Evolutionary conservation across 2,329 filamentous ascomycete species (phyloP).

Genomic region (Fusarium gaditjirri): DNA sequence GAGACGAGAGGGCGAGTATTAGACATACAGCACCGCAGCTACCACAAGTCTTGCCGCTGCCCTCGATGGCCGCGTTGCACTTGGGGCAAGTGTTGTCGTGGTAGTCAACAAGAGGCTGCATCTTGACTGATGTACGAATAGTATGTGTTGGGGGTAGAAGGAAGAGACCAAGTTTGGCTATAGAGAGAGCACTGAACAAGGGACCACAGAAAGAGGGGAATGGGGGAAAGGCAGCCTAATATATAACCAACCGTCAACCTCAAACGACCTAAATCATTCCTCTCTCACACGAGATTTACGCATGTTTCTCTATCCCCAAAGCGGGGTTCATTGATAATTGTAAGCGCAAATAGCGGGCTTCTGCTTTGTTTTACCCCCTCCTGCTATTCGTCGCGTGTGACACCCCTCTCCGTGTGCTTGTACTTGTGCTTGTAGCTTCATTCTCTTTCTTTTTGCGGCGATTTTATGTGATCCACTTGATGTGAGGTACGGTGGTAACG

Average conservation of each 20-base stretch:
- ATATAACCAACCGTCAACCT: constrained; percentile 12
- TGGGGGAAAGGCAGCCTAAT: neutral
- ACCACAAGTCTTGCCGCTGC: constrained; percentile 62
- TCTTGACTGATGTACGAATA: constrained; percentile 25
- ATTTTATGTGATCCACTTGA: constrained; percentile 2
- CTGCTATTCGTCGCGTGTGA: constrained; percentile 35
- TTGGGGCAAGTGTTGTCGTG: constrained; percentile 63
- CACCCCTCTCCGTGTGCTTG: constrained; percentile 1
- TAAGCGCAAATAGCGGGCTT: constrained; percentile 32
- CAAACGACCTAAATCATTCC: constrained; percentile 8
- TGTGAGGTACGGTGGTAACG: neutral
- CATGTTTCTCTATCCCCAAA: constrained; percentile 12
- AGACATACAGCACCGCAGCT: constrained; percentile 67
- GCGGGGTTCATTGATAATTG: constrained; percentile 24
- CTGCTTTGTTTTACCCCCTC: constrained; percentile 38
- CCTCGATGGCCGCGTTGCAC: constrained; percentile 61
- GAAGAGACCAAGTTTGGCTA: neutral
- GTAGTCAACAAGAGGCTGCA: constrained; percentile 51
- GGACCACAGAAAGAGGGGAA: neutral
- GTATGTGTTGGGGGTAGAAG: neutral
- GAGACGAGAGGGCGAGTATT: neutral
- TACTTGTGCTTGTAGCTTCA: neutral
- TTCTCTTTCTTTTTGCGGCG: neutral
- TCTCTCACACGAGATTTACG: constrained; percentile 30
- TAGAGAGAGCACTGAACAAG: neutral